phyloP scores from a whole-genome alignment of 176 grass and related monocot species.

The Avena eriantha region DNA sequence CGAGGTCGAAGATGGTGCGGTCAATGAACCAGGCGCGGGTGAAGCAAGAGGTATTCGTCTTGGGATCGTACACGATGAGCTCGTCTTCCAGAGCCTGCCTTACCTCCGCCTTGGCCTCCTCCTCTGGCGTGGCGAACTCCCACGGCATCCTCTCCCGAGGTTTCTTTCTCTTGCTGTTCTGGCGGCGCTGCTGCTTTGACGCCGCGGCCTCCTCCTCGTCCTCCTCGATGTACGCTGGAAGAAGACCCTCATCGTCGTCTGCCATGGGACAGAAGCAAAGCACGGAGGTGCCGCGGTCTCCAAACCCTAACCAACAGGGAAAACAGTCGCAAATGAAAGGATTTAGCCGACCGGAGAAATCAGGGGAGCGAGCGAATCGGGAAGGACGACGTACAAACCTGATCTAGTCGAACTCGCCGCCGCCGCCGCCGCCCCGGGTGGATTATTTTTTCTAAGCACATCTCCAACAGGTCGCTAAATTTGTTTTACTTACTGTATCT shows the following conservation, averaged over 20 bases:
- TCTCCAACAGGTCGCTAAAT: too few relatives aligned
- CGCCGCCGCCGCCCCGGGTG: too few relatives aligned
- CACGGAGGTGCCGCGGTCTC: background rate
- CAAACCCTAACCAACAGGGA: background rate
- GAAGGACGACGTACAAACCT: background rate
- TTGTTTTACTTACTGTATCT: too few relatives aligned
- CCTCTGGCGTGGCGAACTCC: background rate
- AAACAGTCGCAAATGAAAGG: background rate
- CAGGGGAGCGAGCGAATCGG: background rate
- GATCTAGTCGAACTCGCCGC: too few relatives aligned
- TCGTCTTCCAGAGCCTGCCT: background rate
- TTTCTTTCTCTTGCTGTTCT: background rate
- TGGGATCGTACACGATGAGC: slow-evolving; percentile 21
- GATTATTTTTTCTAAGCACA: too few relatives aligned
- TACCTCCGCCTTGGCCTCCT: background rate
- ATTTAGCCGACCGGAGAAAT: background rate
- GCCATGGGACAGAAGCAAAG: background rate
- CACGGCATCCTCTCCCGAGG: background rate
- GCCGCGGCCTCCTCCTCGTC: background rate
- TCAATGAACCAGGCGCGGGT: background rate
- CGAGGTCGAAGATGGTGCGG: slow-evolving; percentile 5
- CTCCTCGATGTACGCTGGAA: slow-evolving; percentile 15
- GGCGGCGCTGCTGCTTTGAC: slow-evolving; percentile 13
- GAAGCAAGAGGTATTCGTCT: background rate
- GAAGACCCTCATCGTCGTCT: background rate